phyloP scores from a whole-genome alignment of 768 basidiomycete species.

The Termitomyces sp. region DNA sequence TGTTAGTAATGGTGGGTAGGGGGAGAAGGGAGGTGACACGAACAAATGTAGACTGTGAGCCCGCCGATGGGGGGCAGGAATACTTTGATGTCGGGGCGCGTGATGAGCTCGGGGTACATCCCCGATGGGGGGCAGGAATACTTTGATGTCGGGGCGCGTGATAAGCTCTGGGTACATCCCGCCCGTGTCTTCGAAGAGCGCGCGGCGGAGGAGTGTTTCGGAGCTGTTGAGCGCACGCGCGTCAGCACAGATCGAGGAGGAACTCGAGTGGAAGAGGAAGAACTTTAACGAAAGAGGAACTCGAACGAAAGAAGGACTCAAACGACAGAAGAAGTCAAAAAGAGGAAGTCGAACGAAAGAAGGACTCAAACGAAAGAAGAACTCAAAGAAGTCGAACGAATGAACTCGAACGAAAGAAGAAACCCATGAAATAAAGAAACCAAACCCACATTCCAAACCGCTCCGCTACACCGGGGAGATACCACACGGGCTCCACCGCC shows the following conservation, averaged over 20 bases:
- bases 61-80: slow-evolving; percentile 95
- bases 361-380: no score
- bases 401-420: no score
- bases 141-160: slow-evolving; percentile 92
- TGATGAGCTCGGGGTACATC: slow-evolving; percentile 95
- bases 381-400: no score
- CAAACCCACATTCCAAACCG: slow-evolving; percentile 82
- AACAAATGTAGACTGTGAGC: slow-evolving; percentile 89
- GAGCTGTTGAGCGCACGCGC: slow-evolving; percentile 42
- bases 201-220: slow-evolving; percentile 81
- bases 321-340: no score
- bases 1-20: background rate
- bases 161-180: slow-evolving; percentile 96
- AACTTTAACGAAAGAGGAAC: no score
- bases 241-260: background rate
- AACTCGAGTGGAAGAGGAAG: no score
- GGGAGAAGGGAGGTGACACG: slow-evolving; percentile 11
- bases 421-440: background rate
- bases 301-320: no score
- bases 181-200: slow-evolving; percentile 93
- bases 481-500: slow-evolving; percentile 97
- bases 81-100: slow-evolving; percentile 91
- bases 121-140: slow-evolving; percentile 97
- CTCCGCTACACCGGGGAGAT: slow-evolving; percentile 88
- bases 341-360: no score